These are phyloP conservation scores for Jasminum sambac DNA, from an alignment of 257 asterid species.

Conservation along the genomic window DNA sequence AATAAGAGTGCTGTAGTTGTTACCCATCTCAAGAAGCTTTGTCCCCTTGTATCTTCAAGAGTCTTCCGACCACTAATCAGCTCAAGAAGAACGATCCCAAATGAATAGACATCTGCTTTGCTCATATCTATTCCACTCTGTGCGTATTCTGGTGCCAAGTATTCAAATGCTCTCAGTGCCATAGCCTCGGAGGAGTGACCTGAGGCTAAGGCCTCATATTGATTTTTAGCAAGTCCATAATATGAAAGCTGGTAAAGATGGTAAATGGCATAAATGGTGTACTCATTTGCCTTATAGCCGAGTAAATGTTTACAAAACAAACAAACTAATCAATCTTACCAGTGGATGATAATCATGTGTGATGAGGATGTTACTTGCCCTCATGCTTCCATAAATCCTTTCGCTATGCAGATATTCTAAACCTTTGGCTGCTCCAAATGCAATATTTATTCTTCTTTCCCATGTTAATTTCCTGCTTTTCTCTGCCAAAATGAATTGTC, in stretches of 20 bases:
- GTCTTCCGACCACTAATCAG: constrained; percentile 62
- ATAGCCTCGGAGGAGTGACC: constrained; percentile 36
- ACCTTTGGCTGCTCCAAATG: constrained; percentile 27
- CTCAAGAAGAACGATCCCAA: constrained; percentile 60
- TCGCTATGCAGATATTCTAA: constrained; percentile 26
- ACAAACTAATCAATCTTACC: constrained; percentile 20
- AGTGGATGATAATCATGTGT: constrained; percentile 32
- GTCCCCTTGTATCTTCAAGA: constrained; percentile 45
- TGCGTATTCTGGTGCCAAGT: constrained; percentile 60
- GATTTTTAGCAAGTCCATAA: constrained; percentile 43
- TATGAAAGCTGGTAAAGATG: constrained; percentile 39
- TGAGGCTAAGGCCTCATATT: constrained; percentile 44
- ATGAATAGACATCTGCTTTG: constrained; percentile 58
- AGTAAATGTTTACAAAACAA: background rate
- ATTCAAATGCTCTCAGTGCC: constrained; percentile 49
- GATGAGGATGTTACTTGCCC: constrained; percentile 29
- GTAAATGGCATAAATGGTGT: background rate
- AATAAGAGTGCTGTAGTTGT: constrained; percentile 1
- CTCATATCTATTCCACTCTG: constrained; percentile 50
- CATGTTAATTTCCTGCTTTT: constrained; percentile 29
- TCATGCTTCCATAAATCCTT: constrained; percentile 25
- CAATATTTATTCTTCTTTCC: constrained; percentile 29
- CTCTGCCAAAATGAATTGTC: constrained; percentile 10
- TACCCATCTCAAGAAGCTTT: constrained; percentile 66
- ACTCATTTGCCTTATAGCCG: background rate